A percentile compares a stretch with the other conserved stretches of the same genome.
These are phyloP conservation scores for Zarea fungicola DNA, from an alignment of 2,329 filamentous ascomycete genomes.

Conservation along the genomic window DNA sequence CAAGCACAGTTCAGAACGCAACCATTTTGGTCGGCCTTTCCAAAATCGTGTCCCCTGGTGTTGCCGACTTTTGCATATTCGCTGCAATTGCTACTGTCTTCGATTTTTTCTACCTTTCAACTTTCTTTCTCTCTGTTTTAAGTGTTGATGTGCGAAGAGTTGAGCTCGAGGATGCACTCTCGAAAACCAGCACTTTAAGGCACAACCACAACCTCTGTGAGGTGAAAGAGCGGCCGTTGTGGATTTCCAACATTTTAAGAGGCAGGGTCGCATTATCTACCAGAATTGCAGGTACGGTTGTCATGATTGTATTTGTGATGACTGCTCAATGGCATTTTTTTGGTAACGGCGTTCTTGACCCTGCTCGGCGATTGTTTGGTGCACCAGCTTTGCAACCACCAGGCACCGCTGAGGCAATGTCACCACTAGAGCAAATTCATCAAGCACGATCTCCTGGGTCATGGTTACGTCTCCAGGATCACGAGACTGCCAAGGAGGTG, in stretches of 20 bases:
- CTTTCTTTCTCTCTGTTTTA: conserved; percentile 73
- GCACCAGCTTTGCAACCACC: conserved; percentile 4
- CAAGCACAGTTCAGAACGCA: conserved; percentile 64
- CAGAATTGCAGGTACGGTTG: conserved; percentile 67
- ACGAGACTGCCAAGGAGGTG: conserved; percentile 70
- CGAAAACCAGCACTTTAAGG: conserved; percentile 44
- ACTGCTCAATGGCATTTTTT: conserved; percentile 76
- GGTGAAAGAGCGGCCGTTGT: conserved; percentile 29
- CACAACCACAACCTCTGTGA: conserved; percentile 26
- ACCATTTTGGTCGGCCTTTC: conserved; percentile 62
- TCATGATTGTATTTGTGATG: conserved; percentile 67
- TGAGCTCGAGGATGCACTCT: conserved; percentile 69
- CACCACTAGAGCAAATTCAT: conserved; percentile 57
- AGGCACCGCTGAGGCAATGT: conserved; percentile 1
- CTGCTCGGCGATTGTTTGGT: conserved; percentile 22
- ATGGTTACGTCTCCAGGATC: conserved; percentile 73
- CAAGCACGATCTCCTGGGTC: conserved; percentile 71
- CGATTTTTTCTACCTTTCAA: conserved; percentile 73
- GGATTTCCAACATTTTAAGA: conserved; percentile 57
- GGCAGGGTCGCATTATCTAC: conserved; percentile 66
- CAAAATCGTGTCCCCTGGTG: conserved; percentile 60
- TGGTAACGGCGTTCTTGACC: conserved; percentile 43
- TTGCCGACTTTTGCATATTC: conserved; percentile 72
- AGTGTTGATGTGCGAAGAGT: conserved; percentile 73
- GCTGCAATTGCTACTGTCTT: conserved; percentile 69